Percentiles rank a stretch among this genome's conserved stretches.
These are phyloP conservation scores for Leucosporidium scottii DNA, from an alignment of 768 basidiomycete genomes.

Conservation along the genomic window DNA sequence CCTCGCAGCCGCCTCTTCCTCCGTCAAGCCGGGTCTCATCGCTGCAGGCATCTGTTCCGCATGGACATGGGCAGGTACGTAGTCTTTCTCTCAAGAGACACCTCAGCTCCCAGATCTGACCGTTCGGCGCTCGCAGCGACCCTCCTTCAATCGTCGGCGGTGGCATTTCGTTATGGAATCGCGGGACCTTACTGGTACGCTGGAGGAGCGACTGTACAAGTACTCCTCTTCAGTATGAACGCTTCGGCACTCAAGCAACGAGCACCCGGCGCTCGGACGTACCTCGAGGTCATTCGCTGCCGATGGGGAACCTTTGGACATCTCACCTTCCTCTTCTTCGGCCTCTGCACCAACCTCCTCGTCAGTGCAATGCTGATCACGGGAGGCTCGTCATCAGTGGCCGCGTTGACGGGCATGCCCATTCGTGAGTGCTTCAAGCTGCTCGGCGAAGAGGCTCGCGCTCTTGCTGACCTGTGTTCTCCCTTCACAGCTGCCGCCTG, in stretches of 20 bases:
- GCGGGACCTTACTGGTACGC: slow-evolving; percentile 59
- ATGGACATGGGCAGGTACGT: slow-evolving; percentile 41
- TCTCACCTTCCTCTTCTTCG: slow-evolving; percentile 80
- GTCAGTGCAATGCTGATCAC: slow-evolving; percentile 41
- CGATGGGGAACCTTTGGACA: slow-evolving; percentile 75
- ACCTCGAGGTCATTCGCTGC: slow-evolving; percentile 67
- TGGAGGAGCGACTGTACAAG: slow-evolving; percentile 68
- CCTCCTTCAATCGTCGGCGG: slow-evolving; percentile 68
- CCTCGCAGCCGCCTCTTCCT: slow-evolving; percentile 45
- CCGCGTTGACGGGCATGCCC: slow-evolving; percentile 78
- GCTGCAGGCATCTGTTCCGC: slow-evolving; percentile 86
- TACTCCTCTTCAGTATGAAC: slow-evolving; percentile 65
- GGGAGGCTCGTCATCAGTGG: slow-evolving; percentile 65
- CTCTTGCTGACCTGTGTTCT: not conserved
- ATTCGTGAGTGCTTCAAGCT: slow-evolving; percentile 41
- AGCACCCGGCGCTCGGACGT: slow-evolving; percentile 58
- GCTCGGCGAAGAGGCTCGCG: not conserved
- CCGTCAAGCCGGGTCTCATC: slow-evolving; percentile 81
- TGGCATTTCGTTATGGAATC: slow-evolving; percentile 79
- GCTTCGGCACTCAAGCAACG: slow-evolving; percentile 51
- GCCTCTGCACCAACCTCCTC: slow-evolving; percentile 67
- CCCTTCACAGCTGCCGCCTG: not conserved
- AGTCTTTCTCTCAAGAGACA: too few relatives aligned
- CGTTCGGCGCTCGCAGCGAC: not conserved
- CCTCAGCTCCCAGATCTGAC: slow-evolving; percentile 17